Evolutionary conservation across 768 basidiomycete genomes (phyloP).

Genomic region (Strobilomyces echinocephalus): DNA sequence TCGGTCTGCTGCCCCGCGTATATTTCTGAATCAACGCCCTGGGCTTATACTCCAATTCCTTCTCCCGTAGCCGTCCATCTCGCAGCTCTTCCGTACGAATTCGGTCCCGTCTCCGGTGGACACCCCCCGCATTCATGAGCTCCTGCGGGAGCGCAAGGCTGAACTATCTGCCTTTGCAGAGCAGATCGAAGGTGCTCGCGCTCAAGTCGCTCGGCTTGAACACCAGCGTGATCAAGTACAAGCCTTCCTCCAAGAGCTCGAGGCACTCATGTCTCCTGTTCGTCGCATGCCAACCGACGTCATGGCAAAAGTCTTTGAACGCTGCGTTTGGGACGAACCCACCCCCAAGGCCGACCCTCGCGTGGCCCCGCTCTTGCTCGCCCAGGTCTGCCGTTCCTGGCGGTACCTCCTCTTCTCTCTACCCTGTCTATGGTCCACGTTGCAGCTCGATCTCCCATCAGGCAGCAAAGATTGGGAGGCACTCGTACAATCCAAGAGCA

Average conservation of each 20-base stretch:
- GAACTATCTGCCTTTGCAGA: slow-evolving; percentile 12
- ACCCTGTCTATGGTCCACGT: slow-evolving; percentile 20
- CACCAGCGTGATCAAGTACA: slow-evolving; percentile 3
- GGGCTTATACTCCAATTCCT: background rate
- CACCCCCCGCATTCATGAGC: slow-evolving; percentile 7
- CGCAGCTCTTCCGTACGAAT: slow-evolving; percentile 28
- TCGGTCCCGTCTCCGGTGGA: slow-evolving; percentile 25
- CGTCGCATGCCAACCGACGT: slow-evolving; percentile 32
- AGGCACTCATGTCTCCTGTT: slow-evolving; percentile 26
- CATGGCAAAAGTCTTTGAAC: slow-evolving; percentile 25
- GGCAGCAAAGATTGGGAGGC: slow-evolving; percentile 20
- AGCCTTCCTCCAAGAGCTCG: slow-evolving; percentile 20
- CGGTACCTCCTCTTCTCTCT: slow-evolving; percentile 28
- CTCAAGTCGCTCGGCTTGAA: slow-evolving; percentile 18
- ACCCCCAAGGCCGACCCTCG: slow-evolving; percentile 9
- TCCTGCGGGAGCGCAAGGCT: slow-evolving; percentile 17
- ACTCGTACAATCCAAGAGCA: slow-evolving; percentile 22
- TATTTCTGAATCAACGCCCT: background rate
- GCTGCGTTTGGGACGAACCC: slow-evolving; percentile 14
- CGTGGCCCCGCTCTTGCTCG: slow-evolving; percentile 23
- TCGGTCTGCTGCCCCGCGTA: slow-evolving; percentile 15
- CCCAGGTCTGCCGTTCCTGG: slow-evolving; percentile 30
- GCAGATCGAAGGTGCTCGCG: slow-evolving; percentile 22
- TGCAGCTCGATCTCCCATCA: slow-evolving; percentile 24
- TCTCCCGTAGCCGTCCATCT: slow-evolving; percentile 22